Base-by-base conservation (phyloP, 2,329 filamentous ascomycete genomes). In the Arthrinium phaeospermum region DNA sequence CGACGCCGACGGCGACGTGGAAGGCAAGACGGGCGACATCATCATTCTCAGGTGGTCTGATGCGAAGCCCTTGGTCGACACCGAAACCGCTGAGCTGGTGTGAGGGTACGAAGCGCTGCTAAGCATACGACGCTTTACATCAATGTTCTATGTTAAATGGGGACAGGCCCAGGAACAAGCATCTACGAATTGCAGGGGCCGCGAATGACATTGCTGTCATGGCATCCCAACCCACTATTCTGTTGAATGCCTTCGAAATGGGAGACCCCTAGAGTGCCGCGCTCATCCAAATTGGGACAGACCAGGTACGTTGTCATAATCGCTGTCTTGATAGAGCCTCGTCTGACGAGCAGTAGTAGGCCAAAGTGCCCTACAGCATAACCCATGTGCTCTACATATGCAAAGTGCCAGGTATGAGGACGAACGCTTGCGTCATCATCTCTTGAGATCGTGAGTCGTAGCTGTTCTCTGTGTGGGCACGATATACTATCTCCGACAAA, bases 21-120 rank as follows among this genome's bases (percentile, higher is more conserved):
- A 90, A 74, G 86, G 89, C 71, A 78, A 84, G 82, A 84, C 90
- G 80, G 89, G 91, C 70, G 87, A 94, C 82, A 86, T 94, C 41
- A 85, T 92, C 79, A 91, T 93, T 75, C 86, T 95, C 45, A 83
- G 91, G 74, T 93, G 91, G 88, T 93, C 93, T 19, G 94, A 95
- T 80, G 90, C 94, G 1, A 94, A 91, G 81, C 78, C 80, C 4
- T 79, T 91, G 68, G 86, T 92, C 12, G 85, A 89, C 27, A 81
- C 82, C 10, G 88, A 87, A 0, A 84, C 87, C 70, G 88, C 90
- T 30, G 90, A 91, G 80, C 82, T 91, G 73, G 87, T 91, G 34
- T 91, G 84, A 88, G 46, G 7, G 24, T n/a, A 5, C 1, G 22
- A 8, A n/a, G 34, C 19, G 10, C 12, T 24, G 27, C 51, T 34